These are phyloP conservation scores for Calonectria montana DNA, from an alignment of 2,329 filamentous ascomycete genomes.

Conservation along the genomic window DNA sequence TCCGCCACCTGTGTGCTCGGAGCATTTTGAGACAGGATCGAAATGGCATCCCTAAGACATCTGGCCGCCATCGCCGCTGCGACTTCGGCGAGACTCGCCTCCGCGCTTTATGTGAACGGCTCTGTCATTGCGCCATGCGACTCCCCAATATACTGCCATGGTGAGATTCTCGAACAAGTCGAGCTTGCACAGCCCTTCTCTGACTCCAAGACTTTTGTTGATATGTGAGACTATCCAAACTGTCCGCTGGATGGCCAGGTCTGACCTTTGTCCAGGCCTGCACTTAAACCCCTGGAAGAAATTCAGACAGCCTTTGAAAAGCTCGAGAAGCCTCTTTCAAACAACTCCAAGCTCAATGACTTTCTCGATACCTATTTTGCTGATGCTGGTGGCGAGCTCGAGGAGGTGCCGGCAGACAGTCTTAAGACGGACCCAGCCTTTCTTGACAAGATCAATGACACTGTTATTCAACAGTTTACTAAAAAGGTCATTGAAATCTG, in stretches of 20 bases:
- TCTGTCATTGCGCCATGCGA: conserved; percentile 73
- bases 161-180: conserved; percentile 70
- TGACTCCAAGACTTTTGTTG: conserved; percentile 79
- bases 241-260: conserved; percentile 21
- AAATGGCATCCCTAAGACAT: conserved; percentile 42
- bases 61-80: conserved; percentile 42
- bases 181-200: conserved; percentile 72
- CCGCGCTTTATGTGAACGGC: conserved; percentile 69
- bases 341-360: conserved; percentile 70
- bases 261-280: conserved; percentile 59
- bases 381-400: conserved; percentile 71
- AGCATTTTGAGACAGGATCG: background rate
- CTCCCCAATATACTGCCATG: conserved; percentile 75
- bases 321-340: conserved; percentile 69
- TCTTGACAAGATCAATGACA: conserved; percentile 66
- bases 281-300: conserved; percentile 67
- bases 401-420: conserved; percentile 61
- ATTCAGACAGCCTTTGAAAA: conserved; percentile 71
- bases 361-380: conserved; percentile 75
- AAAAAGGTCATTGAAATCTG: conserved; percentile 75
- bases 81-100: conserved; percentile 42
- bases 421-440: conserved; percentile 69
- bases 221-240: conserved; percentile 63
- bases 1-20: background rate
- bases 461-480: conserved; percentile 70